Base-by-base conservation (phyloP, 1,284 basidiomycete species). In the Polyporus tsugae region DNA sequence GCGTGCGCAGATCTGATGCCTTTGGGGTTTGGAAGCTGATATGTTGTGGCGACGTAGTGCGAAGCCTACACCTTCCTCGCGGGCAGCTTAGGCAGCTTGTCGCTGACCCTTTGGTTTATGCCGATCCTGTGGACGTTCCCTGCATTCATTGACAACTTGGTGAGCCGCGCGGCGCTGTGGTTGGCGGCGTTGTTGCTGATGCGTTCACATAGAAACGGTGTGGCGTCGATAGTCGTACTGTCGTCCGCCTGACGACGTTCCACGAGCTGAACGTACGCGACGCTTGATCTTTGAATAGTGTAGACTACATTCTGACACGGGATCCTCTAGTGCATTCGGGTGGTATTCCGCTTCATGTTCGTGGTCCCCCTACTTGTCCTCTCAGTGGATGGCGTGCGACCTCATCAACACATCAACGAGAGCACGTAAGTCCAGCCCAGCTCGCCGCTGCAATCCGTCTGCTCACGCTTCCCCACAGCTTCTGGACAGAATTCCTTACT, bases 191-290 rank as follows among this genome's bases (percentile, higher is more conserved):
- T n/a, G 61, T 15, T 42, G 44, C 67, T 65, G 42, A 59, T 53
- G 44, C 22, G 5, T 29, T 5, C 29, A 58, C 33, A 15, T 65
- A 87, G 86, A 83, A 86, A 78, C 78, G 75, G 57, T 86, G 89
- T 74, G 85, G 86, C 5, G 89, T 92, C 11, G 92, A 94, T 62
- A 82, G 73, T 22, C 80, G 75, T 39, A 91, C 90, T 2, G 83
- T 94, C 59, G 83, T 92, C 46, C 86, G 91, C 25, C 79, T 94
- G 58, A 90, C 89, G 19, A 93, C 90, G 70, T 94, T 92, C 76
- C 90, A 91, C 55, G 92, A 94, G 75, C 78, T 94, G 58, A 94
- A 94, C 72, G 92, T 94, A 72, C 49, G 90, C 80, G 22, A n/a
- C 35, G 4, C 42, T 5, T n/a, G 38, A 6, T 52, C 19, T 29